Evolutionary conservation across 1,284 basidiomycete species (phyloP).

Genomic region (Ceratobasidium papillatum): DNA sequence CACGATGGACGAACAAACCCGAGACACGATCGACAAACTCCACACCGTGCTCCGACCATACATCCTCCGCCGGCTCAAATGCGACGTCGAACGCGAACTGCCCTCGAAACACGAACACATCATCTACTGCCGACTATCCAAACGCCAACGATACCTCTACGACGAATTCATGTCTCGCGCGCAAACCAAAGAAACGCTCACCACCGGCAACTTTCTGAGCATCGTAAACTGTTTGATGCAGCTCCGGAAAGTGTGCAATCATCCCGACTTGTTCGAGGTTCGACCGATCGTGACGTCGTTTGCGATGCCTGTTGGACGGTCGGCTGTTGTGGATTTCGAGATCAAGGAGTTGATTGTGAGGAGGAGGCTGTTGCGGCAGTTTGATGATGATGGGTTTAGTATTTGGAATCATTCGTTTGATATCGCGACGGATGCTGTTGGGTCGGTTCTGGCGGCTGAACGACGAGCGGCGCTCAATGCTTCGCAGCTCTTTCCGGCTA

Average conservation of each 20-base stretch:
- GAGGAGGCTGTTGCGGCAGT: slow-evolving; percentile 69
- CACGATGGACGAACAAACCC: slow-evolving; percentile 81
- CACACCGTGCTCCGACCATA: slow-evolving; percentile 94
- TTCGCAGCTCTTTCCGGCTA: slow-evolving; percentile 68
- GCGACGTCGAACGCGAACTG: slow-evolving; percentile 95
- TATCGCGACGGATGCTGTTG: slow-evolving; percentile 48
- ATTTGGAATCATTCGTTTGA: slow-evolving; percentile 51
- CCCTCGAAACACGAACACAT: slow-evolving; percentile 96
- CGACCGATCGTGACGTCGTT: slow-evolving; percentile 94
- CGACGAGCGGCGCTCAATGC: slow-evolving; percentile 73
- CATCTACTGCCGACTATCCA: slow-evolving; percentile 90
- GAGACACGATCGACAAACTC: slow-evolving; percentile 87
- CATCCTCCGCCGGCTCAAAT: slow-evolving; percentile 91
- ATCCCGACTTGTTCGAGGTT: slow-evolving; percentile 95
- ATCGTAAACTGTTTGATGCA: slow-evolving; percentile 99
- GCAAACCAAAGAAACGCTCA: slow-evolving; percentile 85
- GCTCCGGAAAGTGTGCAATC: slow-evolving; percentile 93
- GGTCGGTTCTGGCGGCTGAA: slow-evolving; percentile 62
- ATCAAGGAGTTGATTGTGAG: slow-evolving; percentile 89
- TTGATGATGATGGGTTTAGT: slow-evolving; percentile 68
- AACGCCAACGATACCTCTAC: slow-evolving; percentile 95
- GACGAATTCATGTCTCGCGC: slow-evolving; percentile 98
- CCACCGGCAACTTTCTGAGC: slow-evolving; percentile 80
- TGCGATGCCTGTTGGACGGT: slow-evolving; percentile 72
- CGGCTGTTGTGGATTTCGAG: slow-evolving; percentile 85